Evolutionary conservation across 2,329 filamentous ascomycete species (phyloP).

Genomic region (Fusarium kyushuense): DNA sequence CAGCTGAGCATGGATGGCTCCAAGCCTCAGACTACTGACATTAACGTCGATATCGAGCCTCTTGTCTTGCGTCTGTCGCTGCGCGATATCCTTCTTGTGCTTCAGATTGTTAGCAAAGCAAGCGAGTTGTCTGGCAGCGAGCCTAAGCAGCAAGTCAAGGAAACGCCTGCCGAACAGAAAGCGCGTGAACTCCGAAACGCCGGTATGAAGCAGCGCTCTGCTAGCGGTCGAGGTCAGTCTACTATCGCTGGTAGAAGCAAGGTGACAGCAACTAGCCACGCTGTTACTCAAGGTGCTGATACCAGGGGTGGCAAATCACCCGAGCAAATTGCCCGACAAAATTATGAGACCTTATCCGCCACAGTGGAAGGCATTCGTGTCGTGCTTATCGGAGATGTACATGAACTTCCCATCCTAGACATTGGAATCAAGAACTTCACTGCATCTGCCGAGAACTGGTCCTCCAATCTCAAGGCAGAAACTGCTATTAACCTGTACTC

Average conservation of each 20-base stretch:
- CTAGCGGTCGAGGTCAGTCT: constrained; percentile 67
- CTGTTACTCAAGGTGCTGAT: constrained; percentile 39
- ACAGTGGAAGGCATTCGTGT: constrained; percentile 89
- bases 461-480: constrained; percentile 85
- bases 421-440: constrained; percentile 92
- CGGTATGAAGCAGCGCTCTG: constrained; percentile 66
- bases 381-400: constrained; percentile 93
- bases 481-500: constrained; percentile 93
- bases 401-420: constrained; percentile 95
- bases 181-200: constrained; percentile 64
- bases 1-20: constrained; percentile 86
- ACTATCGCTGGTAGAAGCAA: constrained; percentile 58
- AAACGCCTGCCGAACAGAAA: constrained; percentile 64
- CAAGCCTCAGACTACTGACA: constrained; percentile 74
- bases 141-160: constrained; percentile 60
- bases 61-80: constrained; percentile 90
- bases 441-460: constrained; percentile 90
- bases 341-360: constrained; percentile 83
- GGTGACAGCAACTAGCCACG: constrained; percentile 55
- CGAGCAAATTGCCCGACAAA: constrained; percentile 26
- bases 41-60: constrained; percentile 90
- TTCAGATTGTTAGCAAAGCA: constrained; percentile 92
- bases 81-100: constrained; percentile 91
- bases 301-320: constrained; percentile 37
- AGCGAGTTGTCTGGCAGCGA: constrained; percentile 83